Evolutionary conservation across 768 basidiomycete genomes (phyloP).

Genomic region (Kwoniella sp.): DNA sequence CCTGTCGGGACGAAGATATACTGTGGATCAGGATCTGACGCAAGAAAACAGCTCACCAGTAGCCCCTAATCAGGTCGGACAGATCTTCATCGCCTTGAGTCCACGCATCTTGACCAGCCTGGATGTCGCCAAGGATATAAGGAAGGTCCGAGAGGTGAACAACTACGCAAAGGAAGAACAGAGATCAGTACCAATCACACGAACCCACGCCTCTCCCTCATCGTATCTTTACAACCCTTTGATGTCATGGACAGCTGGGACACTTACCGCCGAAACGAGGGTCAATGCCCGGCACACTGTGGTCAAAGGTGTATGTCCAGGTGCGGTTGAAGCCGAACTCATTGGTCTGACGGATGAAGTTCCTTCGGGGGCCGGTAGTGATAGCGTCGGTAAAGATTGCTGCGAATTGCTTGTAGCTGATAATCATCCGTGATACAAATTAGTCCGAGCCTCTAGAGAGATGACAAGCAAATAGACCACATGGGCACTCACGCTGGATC

Average conservation of each 20-base stretch:
- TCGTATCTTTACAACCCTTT: no score
- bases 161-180: background rate
- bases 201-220: no score
- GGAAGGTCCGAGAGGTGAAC: slow-evolving; percentile 17
- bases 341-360: slow-evolving; percentile 41
- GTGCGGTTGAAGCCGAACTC: slow-evolving; percentile 33
- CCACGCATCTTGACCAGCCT: slow-evolving; percentile 22
- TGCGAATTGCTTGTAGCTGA: slow-evolving; percentile 43
- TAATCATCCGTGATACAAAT: background rate
- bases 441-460: background rate
- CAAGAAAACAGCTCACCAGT: slow-evolving; percentile 42
- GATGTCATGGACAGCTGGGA: background rate
- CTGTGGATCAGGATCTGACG: background rate
- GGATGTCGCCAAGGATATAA: slow-evolving; percentile 14
- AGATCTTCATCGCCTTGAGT: slow-evolving; percentile 32
- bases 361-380: slow-evolving; percentile 44
- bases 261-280: slow-evolving; percentile 17
- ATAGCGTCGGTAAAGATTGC: slow-evolving; percentile 45
- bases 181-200: background rate
- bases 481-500: slow-evolving; percentile 24
- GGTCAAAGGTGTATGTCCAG: slow-evolving; percentile 50
- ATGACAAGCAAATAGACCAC: no score
- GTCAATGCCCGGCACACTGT: background rate
- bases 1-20: no score
- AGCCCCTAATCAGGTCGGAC: slow-evolving; percentile 37